phyloP scores from a whole-genome alignment of 495 filamentous ascomycete genomes.

The Talaromyces proteolyticus region DNA sequence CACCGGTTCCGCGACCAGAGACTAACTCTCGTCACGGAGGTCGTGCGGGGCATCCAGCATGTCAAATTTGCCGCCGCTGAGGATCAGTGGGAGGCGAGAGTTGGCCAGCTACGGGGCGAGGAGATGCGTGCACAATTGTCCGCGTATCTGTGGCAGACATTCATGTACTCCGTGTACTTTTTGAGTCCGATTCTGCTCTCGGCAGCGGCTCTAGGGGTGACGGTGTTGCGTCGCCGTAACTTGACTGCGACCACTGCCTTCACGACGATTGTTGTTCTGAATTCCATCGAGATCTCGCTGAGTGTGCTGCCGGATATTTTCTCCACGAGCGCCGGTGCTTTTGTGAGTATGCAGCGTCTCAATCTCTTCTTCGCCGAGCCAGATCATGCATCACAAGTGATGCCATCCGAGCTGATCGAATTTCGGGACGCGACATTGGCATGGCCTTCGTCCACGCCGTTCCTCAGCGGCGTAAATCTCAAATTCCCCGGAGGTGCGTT shows the following conservation, averaged over 20 bases:
- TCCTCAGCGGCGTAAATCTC: conserved; percentile 53
- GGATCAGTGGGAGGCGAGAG: conserved; percentile 67
- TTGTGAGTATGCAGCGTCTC: conserved; percentile 58
- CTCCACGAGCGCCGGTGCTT: conserved; percentile 61
- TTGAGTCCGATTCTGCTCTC: conserved; percentile 67
- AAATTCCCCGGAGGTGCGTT: conserved; percentile 60
- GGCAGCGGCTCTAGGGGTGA: conserved; percentile 63
- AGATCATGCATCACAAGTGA: conserved; percentile 55
- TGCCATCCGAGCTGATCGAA: conserved; percentile 47
- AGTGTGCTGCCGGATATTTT: conserved; percentile 67
- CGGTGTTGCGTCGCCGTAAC: conserved; percentile 53
- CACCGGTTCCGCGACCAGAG: conserved; percentile 80
- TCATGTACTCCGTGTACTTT: conserved; percentile 54
- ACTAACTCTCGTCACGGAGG: conserved; percentile 72
- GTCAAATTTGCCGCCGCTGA: conserved; percentile 86
- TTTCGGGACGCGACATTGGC: conserved; percentile 66
- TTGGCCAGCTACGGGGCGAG: conserved; percentile 54
- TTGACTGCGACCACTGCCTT: conserved; percentile 74
- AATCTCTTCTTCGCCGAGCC: not conserved
- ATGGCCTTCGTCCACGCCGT: conserved; percentile 54
- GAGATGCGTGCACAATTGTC: conserved; percentile 63
- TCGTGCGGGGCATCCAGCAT: conserved; percentile 75
- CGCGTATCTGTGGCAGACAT: conserved; percentile 14
- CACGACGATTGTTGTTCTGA: conserved; percentile 70
- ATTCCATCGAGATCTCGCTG: conserved; percentile 61